Evolutionary conservation across 2,329 filamentous ascomycete species (phyloP).

Genomic region (Stromatinia cepivora): DNA sequence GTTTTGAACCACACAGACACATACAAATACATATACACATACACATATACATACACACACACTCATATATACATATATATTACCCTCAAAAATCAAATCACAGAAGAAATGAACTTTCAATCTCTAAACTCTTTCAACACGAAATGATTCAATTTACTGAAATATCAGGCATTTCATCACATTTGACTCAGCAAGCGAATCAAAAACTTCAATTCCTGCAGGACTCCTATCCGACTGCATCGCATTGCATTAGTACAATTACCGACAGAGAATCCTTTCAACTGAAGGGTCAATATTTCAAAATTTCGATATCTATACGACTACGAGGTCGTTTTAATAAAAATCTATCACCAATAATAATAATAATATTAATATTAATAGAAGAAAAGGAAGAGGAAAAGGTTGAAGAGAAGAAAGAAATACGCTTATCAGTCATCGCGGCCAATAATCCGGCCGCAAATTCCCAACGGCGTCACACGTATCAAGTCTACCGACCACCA

Average conservation of each 20-base stretch:
- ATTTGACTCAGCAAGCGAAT: constrained; percentile 20
- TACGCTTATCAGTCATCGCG: constrained; percentile 17
- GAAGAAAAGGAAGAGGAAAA: neutral
- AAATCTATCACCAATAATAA: neutral
- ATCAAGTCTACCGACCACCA: constrained; percentile 29
- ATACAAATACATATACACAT: neutral
- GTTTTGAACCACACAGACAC: neutral
- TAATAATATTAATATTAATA: neutral
- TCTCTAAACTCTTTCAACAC: neutral
- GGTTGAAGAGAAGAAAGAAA: neutral
- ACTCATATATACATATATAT: neutral
- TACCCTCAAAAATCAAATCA: neutral
- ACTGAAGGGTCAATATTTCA: constrained; percentile 2
- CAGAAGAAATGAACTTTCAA: constrained; percentile 3
- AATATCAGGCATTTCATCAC: constrained; percentile 25
- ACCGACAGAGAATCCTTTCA: constrained; percentile 12
- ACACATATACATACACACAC: neutral
- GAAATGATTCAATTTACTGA: constrained; percentile 9
- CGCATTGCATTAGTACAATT: constrained; percentile 22
- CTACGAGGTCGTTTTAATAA: neutral
- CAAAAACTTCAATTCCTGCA: constrained; percentile 21
- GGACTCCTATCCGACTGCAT: constrained; percentile 24
- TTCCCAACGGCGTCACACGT: constrained; percentile 39
- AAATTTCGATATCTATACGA: constrained; percentile 10
- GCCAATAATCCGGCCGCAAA: constrained; percentile 27